phyloP scores from a whole-genome alignment of 306 rosid genomes.

The Corylus americana region DNA sequence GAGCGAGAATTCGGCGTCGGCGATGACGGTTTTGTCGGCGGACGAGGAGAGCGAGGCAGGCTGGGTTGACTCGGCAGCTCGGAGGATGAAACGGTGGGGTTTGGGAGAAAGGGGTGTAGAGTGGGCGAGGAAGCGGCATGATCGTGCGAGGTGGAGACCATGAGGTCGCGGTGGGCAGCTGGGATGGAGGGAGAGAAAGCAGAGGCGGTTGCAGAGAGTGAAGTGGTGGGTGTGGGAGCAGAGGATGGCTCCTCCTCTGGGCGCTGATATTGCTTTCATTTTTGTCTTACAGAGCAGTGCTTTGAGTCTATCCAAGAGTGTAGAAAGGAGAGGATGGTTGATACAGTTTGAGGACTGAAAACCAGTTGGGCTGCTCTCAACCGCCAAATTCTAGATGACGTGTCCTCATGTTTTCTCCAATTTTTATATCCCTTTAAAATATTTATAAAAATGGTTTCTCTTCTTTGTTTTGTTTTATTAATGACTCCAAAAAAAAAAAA shows the following conservation, averaged over 20 bases:
- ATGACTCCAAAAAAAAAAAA: no score
- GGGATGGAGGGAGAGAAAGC: slow-evolving; percentile 19
- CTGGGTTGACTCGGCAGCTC: slow-evolving; percentile 73
- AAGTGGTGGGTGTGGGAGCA: slow-evolving; percentile 14
- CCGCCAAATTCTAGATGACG: slow-evolving; percentile 46
- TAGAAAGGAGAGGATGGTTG: neutral
- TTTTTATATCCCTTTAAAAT: neutral
- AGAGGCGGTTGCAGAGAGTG: slow-evolving; percentile 26
- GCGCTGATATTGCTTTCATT: slow-evolving; percentile 18
- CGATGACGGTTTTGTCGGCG: slow-evolving; percentile 37
- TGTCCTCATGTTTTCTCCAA: slow-evolving; percentile 34
- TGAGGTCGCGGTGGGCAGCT: slow-evolving; percentile 2
- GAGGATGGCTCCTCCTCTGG: slow-evolving; percentile 27
- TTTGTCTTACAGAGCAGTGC: neutral
- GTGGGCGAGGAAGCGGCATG: slow-evolving; percentile 21
- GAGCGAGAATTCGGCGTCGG: slow-evolving; percentile 69
- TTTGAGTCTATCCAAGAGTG: neutral
- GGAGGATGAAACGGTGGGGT: slow-evolving; percentile 29
- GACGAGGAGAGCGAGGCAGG: slow-evolving; percentile 45
- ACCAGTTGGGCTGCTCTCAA: slow-evolving; percentile 23
- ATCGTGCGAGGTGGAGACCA: slow-evolving; percentile 8
- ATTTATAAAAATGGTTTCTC: no score
- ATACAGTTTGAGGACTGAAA: neutral
- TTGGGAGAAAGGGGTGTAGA: slow-evolving; percentile 22
- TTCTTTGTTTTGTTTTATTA: no score